phyloP scores from a whole-genome alignment of 2,329 filamentous ascomycete genomes.

The Colletotrichum sp. region DNA sequence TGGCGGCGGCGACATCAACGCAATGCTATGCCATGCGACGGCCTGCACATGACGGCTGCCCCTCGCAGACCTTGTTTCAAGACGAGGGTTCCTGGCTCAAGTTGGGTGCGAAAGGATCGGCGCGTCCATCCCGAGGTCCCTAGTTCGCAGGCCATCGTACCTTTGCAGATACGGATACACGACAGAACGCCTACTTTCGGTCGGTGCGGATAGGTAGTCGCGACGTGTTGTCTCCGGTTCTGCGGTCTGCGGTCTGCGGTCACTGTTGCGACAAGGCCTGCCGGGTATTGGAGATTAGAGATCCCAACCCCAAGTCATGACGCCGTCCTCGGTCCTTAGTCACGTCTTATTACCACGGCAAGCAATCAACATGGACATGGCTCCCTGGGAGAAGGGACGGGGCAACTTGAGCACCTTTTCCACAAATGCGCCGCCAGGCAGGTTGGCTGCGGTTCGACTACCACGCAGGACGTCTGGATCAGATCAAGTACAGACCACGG shows the following conservation, averaged over 20 bases:
- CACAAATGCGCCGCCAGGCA: neutral
- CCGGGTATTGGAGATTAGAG: neutral
- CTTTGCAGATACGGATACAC: neutral
- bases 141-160: neutral
- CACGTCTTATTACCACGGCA: neutral
- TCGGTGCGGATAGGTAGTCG: neutral
- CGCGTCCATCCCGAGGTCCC: conserved; percentile 15
- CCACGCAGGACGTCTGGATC: neutral
- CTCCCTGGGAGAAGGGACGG: conserved; percentile 13
- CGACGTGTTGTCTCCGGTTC: neutral
- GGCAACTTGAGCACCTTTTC: conserved; percentile 18
- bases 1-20: neutral
- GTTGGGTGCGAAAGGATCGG: conserved; percentile 12
- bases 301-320: neutral
- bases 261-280: neutral
- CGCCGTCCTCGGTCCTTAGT: neutral
- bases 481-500: conserved; percentile 11
- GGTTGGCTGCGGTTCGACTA: neutral
- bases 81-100: conserved; percentile 18
- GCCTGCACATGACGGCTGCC: neutral
- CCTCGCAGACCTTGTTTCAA: neutral
- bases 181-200: neutral
- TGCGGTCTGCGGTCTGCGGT: neutral
- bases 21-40: neutral
- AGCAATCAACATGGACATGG: neutral